Percentiles rank a stretch among this genome's conserved stretches.
Evolutionary conservation across 1,139 yeast genomes (phyloP).

Genomic region (Keqinozyma sinolaborantium): DNA sequence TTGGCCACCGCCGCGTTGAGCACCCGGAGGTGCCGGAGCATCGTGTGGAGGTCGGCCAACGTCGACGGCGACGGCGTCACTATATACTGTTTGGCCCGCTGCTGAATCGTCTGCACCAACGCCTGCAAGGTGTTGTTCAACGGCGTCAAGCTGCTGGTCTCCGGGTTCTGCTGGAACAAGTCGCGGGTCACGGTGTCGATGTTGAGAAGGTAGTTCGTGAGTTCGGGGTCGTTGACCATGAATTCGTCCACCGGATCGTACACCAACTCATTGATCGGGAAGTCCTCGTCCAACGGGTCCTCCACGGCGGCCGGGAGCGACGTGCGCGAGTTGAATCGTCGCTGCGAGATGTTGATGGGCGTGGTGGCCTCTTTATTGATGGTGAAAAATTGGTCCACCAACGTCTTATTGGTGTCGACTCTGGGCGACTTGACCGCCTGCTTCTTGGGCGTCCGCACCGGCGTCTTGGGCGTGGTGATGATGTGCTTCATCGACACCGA

Average conservation of each 20-base stretch:
- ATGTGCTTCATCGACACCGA: neutral
- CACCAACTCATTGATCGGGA: slow-evolving; percentile 2
- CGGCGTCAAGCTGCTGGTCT: slow-evolving; percentile 7
- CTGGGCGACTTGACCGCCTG: slow-evolving; percentile 1
- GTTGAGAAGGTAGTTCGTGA: slow-evolving; percentile 29
- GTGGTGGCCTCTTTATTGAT: slow-evolving; percentile 5
- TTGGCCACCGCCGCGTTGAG: neutral
- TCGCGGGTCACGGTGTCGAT: slow-evolving; percentile 30
- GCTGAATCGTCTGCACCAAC: neutral
- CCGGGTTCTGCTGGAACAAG: slow-evolving; percentile 5
- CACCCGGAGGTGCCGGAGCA: neutral
- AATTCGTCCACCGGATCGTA: slow-evolving; percentile 7
- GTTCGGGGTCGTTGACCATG: slow-evolving; percentile 13
- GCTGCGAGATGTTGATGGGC: slow-evolving; percentile 2
- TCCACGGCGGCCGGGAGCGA: slow-evolving; percentile 1
- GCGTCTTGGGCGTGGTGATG: slow-evolving; percentile 1
- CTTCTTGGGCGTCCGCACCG: slow-evolving; percentile 1
- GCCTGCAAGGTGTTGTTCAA: slow-evolving; percentile 8
- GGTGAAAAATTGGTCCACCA: slow-evolving; percentile 40
- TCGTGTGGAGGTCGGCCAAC: neutral
- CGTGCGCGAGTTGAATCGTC: slow-evolving; percentile 5
- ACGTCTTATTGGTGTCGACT: slow-evolving; percentile 19
- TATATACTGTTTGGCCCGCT: neutral
- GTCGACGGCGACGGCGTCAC: neutral
- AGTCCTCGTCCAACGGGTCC: slow-evolving; percentile 4